phyloP scores from a whole-genome alignment of 345 rosid species.

The Corchorus olitorius region DNA sequence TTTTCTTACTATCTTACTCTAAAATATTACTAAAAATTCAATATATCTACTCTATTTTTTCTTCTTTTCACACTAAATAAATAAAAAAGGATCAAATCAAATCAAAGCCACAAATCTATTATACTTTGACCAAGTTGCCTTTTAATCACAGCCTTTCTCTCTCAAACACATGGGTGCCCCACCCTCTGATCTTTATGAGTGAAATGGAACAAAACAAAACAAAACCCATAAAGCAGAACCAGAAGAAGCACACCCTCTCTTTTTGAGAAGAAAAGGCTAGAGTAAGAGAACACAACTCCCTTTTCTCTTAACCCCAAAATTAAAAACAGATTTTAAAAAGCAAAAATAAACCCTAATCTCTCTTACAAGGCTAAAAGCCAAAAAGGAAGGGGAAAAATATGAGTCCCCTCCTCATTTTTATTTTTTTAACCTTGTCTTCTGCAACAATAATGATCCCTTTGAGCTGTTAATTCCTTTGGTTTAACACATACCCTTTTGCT shows the following conservation, averaged over 20 bases:
- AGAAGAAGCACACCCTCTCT: slow-evolving; percentile 21
- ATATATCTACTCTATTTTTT: not conserved
- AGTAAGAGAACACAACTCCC: not conserved
- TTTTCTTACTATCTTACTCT: not conserved
- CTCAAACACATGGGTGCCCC: slow-evolving; percentile 22
- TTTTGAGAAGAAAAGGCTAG: slow-evolving; percentile 21
- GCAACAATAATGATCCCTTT: slow-evolving; percentile 26
- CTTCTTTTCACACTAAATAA: slow-evolving; percentile 29
- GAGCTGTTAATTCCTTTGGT: slow-evolving; percentile 32
- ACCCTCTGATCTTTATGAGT: slow-evolving; percentile 29
- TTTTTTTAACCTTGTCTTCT: slow-evolving; percentile 6
- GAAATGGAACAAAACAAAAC: slow-evolving; percentile 18
- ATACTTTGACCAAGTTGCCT: slow-evolving; percentile 29
- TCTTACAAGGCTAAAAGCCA: slow-evolving; percentile 17
- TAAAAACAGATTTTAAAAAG: not conserved
- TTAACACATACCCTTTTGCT: slow-evolving; percentile 25
- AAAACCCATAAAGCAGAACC: slow-evolving; percentile 13
- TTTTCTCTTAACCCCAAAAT: not conserved
- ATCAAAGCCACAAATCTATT: slow-evolving; percentile 31
- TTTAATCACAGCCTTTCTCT: slow-evolving; percentile 11
- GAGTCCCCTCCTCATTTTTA: not conserved
- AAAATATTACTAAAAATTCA: not conserved
- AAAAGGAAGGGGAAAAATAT: not conserved
- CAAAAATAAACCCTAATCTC: slow-evolving; percentile 31
- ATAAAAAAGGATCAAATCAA: slow-evolving; percentile 25